phyloP scores from a whole-genome alignment of 2,329 filamentous ascomycete genomes.

The Penicillium fuscoglaucum region DNA sequence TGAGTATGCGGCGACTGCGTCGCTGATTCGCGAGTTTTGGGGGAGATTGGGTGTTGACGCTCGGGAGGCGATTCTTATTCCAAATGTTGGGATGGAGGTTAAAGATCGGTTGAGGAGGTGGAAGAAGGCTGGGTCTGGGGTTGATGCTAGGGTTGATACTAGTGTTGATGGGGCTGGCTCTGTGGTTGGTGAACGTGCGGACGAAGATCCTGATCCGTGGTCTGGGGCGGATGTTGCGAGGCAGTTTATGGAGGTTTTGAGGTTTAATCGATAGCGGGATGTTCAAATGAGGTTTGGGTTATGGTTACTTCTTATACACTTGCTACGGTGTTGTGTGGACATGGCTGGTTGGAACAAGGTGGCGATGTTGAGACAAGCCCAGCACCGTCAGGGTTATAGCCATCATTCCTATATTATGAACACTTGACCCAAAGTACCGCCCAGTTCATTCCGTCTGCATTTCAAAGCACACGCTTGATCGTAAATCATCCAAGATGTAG shows the following conservation, averaged over 20 bases:
- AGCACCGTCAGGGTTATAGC: not conserved
- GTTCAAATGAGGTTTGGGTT: not conserved
- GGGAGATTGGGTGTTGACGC: slow-evolving; percentile 37
- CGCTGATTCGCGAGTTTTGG: slow-evolving; percentile 47
- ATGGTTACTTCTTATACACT: not conserved
- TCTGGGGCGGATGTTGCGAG: slow-evolving; percentile 44
- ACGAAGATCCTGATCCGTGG: slow-evolving; percentile 36
- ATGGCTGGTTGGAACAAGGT: not conserved
- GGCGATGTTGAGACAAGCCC: slow-evolving; percentile 2
- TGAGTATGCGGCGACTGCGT: slow-evolving; percentile 36
- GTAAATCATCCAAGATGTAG: slow-evolving; percentile 23
- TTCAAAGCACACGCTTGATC: slow-evolving; percentile 28
- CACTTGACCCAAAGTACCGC: slow-evolving; percentile 14
- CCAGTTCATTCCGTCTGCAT: slow-evolving; percentile 18
- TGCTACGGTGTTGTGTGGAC: not conserved
- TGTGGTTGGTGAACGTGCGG: slow-evolving; percentile 17
- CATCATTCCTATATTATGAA: slow-evolving; percentile 14
- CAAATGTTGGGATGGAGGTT: slow-evolving; percentile 42
- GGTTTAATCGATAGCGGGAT: slow-evolving; percentile 40
- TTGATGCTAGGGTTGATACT: not conserved
- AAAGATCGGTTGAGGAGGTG: slow-evolving; percentile 31
- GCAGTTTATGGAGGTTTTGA: slow-evolving; percentile 49
- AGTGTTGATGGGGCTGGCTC: slow-evolving; percentile 11
- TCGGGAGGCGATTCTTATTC: slow-evolving; percentile 44
- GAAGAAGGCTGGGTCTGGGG: slow-evolving; percentile 19